Base-by-base conservation (phyloP, 2,329 filamentous ascomycete genomes). In the Venturia asperata region DNA sequence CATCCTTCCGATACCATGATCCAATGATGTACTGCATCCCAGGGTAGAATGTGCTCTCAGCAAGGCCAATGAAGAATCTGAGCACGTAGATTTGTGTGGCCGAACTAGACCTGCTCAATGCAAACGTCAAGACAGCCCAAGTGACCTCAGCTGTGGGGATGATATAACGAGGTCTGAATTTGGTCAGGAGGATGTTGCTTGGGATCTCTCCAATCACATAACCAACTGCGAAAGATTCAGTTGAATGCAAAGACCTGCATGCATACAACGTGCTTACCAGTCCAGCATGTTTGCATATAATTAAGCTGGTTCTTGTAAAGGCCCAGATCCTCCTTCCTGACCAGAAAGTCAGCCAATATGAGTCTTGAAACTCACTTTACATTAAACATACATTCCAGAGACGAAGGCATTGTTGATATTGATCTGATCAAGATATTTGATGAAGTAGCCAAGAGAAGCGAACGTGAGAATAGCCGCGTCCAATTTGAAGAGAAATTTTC, bases 171-270 rank as follows among this genome's bases (percentile, higher is more conserved):
- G 80, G 80, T 10, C 77, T 75, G 17, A 82, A 70, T 11, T 77
- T 75, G 1, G 80, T 83, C 5, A 84, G 72, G 7, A 83, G 73
- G 11, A 84, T 75, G 66, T 83, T 83, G 58, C 76, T 79, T 0
- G 80, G 80, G 15, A 83, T 76, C 65, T 82, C 75, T 3, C 79
- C 80, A 61, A 87, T 76, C 0, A 84, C 81, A 68, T 87, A 87
- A 10, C 85, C 85, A 0, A 83, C 78, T 0, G 82, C 86, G 61
- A 45, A 49, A 15, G 19, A 37, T 39, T 39, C 52, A 58, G 52
- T 27, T 17, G 5, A n/a, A 15, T 34, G 15, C 52, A 58, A 34
- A 2, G 19, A 15, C 17, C n/a, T 19, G 30, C 15, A 37, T 37
- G 1, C 9, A 47, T 7, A 10, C 27, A 27, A 21, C 3, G 13